These are phyloP conservation scores for Wickerhamiella infanticola DNA, from an alignment of 1,139 yeast genomes.

Conservation along the genomic window DNA sequence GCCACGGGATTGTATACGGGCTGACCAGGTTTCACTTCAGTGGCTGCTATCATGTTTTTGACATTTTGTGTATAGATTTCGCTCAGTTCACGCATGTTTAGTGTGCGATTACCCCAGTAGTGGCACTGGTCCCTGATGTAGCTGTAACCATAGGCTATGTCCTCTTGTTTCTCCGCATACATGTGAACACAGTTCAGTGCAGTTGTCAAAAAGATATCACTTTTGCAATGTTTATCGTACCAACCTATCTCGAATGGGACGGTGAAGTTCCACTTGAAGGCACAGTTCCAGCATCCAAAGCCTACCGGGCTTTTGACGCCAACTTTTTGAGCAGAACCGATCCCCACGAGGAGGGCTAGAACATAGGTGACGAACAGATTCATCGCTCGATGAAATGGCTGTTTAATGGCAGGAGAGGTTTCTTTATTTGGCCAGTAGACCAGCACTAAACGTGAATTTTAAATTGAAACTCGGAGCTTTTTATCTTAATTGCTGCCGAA, in stretches of 20 bases:
- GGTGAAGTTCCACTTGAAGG: conserved; percentile 14
- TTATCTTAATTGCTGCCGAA: too few relatives aligned
- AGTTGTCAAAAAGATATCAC: conserved; percentile 14
- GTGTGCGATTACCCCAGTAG: conserved; percentile 15
- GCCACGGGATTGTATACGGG: conserved; percentile 7
- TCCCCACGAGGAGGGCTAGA: neutral
- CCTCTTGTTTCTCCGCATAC: conserved; percentile 7
- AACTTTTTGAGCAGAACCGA: conserved; percentile 13
- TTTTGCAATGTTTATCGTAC: conserved; percentile 13
- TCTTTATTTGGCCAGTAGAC: too few relatives aligned
- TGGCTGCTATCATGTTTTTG: conserved; percentile 2
- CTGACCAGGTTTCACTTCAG: neutral
- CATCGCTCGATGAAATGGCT: neutral
- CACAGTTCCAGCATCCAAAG: conserved; percentile 14
- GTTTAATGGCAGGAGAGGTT: too few relatives aligned
- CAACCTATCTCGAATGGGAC: conserved; percentile 14
- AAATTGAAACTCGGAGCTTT: too few relatives aligned
- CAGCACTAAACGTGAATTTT: too few relatives aligned
- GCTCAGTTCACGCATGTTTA: conserved; percentile 10
- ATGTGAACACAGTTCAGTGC: conserved; percentile 13
- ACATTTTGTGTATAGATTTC: conserved; percentile 5
- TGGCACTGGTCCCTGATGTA: conserved; percentile 14
- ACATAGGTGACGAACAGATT: neutral
- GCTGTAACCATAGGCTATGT: conserved; percentile 9
- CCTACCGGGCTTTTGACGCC: conserved; percentile 14